A percentile compares a stretch with the other conserved stretches of the same genome.
Conservation (phyloP, 129 eudicot genomes). For the Heracleum sosnowskyi region DNA sequence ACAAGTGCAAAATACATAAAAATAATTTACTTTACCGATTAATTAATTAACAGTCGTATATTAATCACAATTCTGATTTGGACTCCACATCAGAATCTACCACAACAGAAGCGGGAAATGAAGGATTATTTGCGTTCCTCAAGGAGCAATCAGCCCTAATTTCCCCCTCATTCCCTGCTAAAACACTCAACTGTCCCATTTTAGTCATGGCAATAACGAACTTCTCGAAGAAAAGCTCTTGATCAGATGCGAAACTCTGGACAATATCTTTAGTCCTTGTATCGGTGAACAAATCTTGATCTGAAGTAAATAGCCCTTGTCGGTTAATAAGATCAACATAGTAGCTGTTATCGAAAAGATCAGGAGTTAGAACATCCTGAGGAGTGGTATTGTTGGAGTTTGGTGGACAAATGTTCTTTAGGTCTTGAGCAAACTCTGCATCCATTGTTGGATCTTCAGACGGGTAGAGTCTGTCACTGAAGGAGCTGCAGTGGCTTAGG, state of each 20-base stretch:
- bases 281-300: slow-evolving; percentile 50
- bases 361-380: slow-evolving; percentile 40
- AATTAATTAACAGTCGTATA: background rate
- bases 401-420: slow-evolving; percentile 44
- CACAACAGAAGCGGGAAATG: slow-evolving; percentile 19
- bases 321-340: slow-evolving; percentile 38
- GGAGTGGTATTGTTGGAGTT: slow-evolving; percentile 34
- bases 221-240: slow-evolving; percentile 44
- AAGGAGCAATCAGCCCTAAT: slow-evolving; percentile 45
- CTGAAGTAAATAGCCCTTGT: slow-evolving; percentile 57
- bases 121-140: slow-evolving; percentile 37
- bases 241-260: slow-evolving; percentile 41
- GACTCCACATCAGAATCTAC: slow-evolving; percentile 29
- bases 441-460: slow-evolving; percentile 55
- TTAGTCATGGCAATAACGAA: slow-evolving; percentile 47
- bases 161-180: slow-evolving; percentile 47
- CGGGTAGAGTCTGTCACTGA: slow-evolving; percentile 40
- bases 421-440: slow-evolving; percentile 34
- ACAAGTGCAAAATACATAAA: background rate
- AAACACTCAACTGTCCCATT: slow-evolving; percentile 58
- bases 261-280: slow-evolving; percentile 38
- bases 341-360: slow-evolving; percentile 47
- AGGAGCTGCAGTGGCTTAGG: slow-evolving; percentile 40
- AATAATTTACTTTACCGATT: background rate
- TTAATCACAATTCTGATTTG: slow-evolving; percentile 27